Base-by-base conservation (phyloP, 2,329 filamentous ascomycete species). In the Alternaria ethzedia region DNA sequence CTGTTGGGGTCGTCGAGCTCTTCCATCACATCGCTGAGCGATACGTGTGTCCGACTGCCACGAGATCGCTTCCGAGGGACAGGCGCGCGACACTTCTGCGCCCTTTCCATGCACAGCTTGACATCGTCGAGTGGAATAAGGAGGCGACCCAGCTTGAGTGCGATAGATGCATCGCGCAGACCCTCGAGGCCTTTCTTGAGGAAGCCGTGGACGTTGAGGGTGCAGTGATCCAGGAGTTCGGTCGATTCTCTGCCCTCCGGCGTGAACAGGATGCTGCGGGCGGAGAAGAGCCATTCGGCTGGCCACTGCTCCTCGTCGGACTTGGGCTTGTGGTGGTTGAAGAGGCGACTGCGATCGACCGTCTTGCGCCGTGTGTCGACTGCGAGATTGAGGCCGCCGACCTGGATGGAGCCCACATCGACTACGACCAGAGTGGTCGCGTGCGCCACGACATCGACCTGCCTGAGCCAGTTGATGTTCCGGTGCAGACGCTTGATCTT, bases 111-210 rank as follows among this genome's bases (percentile, higher is more conserved):
- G 75, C 90, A 93, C 17, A 86, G 83, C 59, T 87, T 84, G 46
- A 98, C 83, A 75, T 98, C 94, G 75, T 99, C 96, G 74, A 92
- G 94, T 0, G 96, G 96, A 17, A 99, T 85, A 76, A 96, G 94
- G 13, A 99, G 85, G 58, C 95, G 89, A 15, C 96, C 96, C 41
- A 97, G 86, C 80, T 99, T 99, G 67, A 98, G 83, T 0, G 94
- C 91, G 64, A 99, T 89, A 1, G 94, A 93, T 0, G 94, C 92
- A 82, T 99, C 96, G 63, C 93, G 89, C 30, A 99, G 86, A 1
- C 95, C 96, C 67, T 97, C 93, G 47, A 93, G 83, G 41, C 94
- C 89, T 68, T 92, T 91, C 80, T 96, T 93, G 26, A 99, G 83
- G 64, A 96, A 90, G 6, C 96, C 96, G 79, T 99, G 94, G 50